A percentile compares a stretch with the other conserved stretches of the same genome.
These are phyloP conservation scores for Elsinoe australis DNA, from an alignment of 2,329 filamentous ascomycete genomes.

Conservation along the genomic window DNA sequence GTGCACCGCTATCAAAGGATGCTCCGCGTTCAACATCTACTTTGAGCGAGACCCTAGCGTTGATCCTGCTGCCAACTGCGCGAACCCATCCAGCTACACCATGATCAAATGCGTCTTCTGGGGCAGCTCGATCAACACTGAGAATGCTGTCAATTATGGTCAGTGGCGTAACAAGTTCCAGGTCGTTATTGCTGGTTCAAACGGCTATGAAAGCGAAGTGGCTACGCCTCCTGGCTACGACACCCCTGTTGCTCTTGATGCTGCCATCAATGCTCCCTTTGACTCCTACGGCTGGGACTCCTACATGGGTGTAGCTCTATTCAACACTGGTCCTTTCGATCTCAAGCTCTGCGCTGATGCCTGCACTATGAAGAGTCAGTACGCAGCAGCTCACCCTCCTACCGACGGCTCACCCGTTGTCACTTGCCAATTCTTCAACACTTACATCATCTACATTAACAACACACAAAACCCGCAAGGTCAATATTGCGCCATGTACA, in stretches of 20 bases:
- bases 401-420: conserved; percentile 22
- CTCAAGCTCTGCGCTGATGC: conserved; percentile 27
- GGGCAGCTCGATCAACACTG: conserved; percentile 16
- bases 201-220: conserved; percentile 18
- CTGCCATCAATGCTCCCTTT: conserved; percentile 26
- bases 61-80: conserved; percentile 20
- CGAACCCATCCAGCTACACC: conserved; percentile 20
- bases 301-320: conserved; percentile 26
- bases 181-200: conserved; percentile 20
- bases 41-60: conserved; percentile 21
- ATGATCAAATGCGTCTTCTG: conserved; percentile 20
- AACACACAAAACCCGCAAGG: conserved; percentile 22
- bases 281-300: conserved; percentile 25
- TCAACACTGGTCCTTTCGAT: conserved; percentile 29
- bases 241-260: conserved; percentile 21
- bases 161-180: conserved; percentile 20
- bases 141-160: conserved; percentile 18
- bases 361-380: conserved; percentile 22
- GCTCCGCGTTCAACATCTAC: conserved; percentile 20
- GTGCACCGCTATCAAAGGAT: conserved; percentile 18
- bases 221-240: conserved; percentile 20
- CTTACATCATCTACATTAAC: conserved; percentile 21
- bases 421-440: conserved; percentile 24
- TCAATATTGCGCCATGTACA: conserved; percentile 28
- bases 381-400: conserved; percentile 20